Evolutionary conservation across 495 filamentous ascomycete genomes (phyloP).

Genomic region (Filosporella fistucella): DNA sequence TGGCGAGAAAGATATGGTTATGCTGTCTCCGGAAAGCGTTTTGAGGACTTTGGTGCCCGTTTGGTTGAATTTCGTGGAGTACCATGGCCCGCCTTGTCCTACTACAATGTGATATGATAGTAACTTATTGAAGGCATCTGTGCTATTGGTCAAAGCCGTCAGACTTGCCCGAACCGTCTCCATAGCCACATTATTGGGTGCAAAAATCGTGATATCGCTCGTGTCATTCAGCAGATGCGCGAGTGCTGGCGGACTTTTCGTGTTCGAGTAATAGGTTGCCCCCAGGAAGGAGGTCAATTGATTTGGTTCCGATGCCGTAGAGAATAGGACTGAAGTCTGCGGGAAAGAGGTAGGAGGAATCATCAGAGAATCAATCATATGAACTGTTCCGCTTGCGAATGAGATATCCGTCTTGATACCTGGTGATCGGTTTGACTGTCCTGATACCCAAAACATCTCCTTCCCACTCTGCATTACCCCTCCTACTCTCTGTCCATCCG

Average conservation of each 20-base stretch:
- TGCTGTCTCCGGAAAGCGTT: slow-evolving; percentile 36
- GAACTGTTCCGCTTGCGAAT: slow-evolving; percentile 58
- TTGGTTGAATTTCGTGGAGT: slow-evolving; percentile 38
- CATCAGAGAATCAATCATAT: slow-evolving; percentile 57
- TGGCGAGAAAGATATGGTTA: slow-evolving; percentile 44
- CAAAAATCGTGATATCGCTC: slow-evolving; percentile 59
- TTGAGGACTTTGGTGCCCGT: slow-evolving; percentile 24
- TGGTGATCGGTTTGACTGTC: slow-evolving; percentile 16
- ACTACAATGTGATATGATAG: slow-evolving; percentile 55
- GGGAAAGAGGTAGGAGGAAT: slow-evolving; percentile 46
- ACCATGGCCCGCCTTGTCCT: slow-evolving; percentile 21
- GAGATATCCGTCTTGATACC: slow-evolving; percentile 33
- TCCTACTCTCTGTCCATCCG: slow-evolving; percentile 33
- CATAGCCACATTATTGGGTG: slow-evolving; percentile 56
- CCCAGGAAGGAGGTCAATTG: slow-evolving; percentile 48
- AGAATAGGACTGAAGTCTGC: slow-evolving; percentile 33
- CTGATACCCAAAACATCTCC: slow-evolving; percentile 27
- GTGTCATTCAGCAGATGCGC: slow-evolving; percentile 24
- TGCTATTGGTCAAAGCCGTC: slow-evolving; percentile 32
- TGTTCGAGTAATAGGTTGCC: slow-evolving; percentile 34
- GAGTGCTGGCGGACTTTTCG: slow-evolving; percentile 32
- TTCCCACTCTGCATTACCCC: slow-evolving; percentile 19
- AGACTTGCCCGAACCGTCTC: slow-evolving; percentile 45
- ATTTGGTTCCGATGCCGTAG: slow-evolving; percentile 27
- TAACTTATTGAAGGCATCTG: slow-evolving; percentile 37